Evolutionary conservation across 805 yeast species (phyloP), one percentile per base, ranked within the genome.

Genomic region (Zygoascus biomembranicola): DNA sequence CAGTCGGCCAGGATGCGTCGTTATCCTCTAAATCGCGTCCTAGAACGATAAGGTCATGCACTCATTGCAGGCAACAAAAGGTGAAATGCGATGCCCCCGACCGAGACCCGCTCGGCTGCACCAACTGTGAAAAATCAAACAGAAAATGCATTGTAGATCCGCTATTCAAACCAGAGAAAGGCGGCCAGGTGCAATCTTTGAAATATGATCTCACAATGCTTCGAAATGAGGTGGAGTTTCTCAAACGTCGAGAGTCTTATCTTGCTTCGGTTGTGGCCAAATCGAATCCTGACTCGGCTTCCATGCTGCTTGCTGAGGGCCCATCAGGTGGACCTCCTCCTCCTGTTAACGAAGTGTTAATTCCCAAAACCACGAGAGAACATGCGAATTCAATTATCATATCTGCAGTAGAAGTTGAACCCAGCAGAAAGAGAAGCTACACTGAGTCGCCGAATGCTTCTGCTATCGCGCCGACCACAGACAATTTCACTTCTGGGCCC

Each of bases 61-160:
- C 96, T 0, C 94, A 89, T 66, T 90, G 97, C 65, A 80, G 97
- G 50, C 97, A 90, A 66, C 97, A 90, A 67, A 90, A 90, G 69
- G 89, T 90, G 67, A 86, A 85, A 65, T 90, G 97, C 69, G 88
- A 90, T 65, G 97, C 97, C 0, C 79, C 88, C 2, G 90, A 85
- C 20, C 80, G 84, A 57, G 85, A 78, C 59, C 97, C 97, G 0
- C 73, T 74, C 6, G 86, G 96, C 0, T 90, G 97, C 67, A 78
- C 85, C 16, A 70, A 96, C 56, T 90, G 97, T 70, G 84, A 81
- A 51, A 76, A 85, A 63, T 85, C 87, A 87, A 84, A 81, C 2
- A 73, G 89, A 41, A 77, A 76, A 54, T 90, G 97, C 72, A 92
- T 86, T 61, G 87, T 90, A 23, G 96, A 90, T 68, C 97, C 97